Base-by-base conservation (phyloP, 2,329 filamentous ascomycete species). In the Lachnellula occidentalis region DNA sequence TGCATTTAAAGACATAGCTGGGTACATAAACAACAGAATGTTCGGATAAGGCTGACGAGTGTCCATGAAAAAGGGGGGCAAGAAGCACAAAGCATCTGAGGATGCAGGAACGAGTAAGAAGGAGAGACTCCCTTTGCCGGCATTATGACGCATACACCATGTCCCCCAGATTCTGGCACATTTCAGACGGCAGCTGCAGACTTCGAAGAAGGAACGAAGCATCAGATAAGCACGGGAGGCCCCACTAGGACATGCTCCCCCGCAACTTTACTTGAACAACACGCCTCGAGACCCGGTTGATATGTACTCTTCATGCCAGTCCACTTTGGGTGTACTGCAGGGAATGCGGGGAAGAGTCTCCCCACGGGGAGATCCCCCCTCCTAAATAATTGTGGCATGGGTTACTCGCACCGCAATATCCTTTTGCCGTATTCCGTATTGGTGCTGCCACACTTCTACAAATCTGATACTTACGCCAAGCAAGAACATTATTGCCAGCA, bases 1-100 rank as follows among this genome's bases (percentile, higher is more conserved):
- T 31, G 9, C 27, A 12, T 31, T 31, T 12, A 31, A 31, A 31
- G 27, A 31, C 12, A 31, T 31, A 31, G 9, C n/a, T 31, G 3
- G 27, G 9, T 12, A 4, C 9, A 31, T 12, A 4, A 9, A 31
- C 9, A 4, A 12, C 27, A 31, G 27, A 17, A 12, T 14, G 27
- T 47, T 34, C 45, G 54, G 54, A 45, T 50, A 56, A 56, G 49
- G 49, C 49, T 56, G 49, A 52, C 54, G 45, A 39, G 34, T 36
- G 36, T 22, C 37, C n/a, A 22, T 36, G 15, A 41, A 39, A 39
- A 37, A n/a, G n/a, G 12, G 36, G 15, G 19, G 17, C 31, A 19
- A 49, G 11, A 43, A 39, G n/a, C 2, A 46, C 3, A 11, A 45
- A 43, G 43, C 34, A 24, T 51, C 48, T 31, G 45, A 19, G 39